Evolutionary conservation across 176 grass and related monocot genomes (phyloP), one percentile per base, ranked within the genome.

Genomic region (Carex parvula): DNA sequence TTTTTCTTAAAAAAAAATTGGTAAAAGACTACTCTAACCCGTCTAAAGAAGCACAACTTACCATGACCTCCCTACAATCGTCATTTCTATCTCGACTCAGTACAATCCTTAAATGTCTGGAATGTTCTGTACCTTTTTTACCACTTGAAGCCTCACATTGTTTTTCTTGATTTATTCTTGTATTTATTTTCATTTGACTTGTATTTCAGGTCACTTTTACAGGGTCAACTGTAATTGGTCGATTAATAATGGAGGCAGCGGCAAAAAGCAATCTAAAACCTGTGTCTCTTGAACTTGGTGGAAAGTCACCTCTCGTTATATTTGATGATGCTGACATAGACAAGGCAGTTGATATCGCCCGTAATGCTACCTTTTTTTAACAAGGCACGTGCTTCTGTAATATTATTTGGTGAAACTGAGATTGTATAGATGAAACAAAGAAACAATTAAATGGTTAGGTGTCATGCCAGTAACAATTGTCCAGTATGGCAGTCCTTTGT

Each of bases 201-300:
- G 20, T 22, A 48, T 74, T 67, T 20, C 69, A 92, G 90, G 63
- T 93, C 3, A 88, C 83, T 10, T 93, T 93, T 75, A 93, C 88
- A 11, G 88, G 91, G 63, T 90, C 91, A 6, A 93, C 84, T 3
- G 76, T 17, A 41, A 86, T 93, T 29, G 88, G 91, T 56, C 72
- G 88, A 30, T 66, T 88, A 3, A 69, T 93, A 48, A 93, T 93
- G 91, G 86, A 88, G 80, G 88, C 91, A 4, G 84, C 88, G 0
- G 91, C 91, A 26, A 84, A 64, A 54, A 93, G 91, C 72, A 93
- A 93, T 24, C 66, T 93, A 79, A 93, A 93, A 82, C 50, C 79
- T 3, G 88, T 93, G 35, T 84, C 88, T 4, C 91, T 93, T 1
- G 91, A 93, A 82, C 54, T 93, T 9, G 91, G 91, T 21, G 88